Percentiles rank a stretch among this genome's conserved stretches.
phyloP scores from a whole-genome alignment of 31 red algal genomes.

The Bonnemaisonia californica region DNA sequence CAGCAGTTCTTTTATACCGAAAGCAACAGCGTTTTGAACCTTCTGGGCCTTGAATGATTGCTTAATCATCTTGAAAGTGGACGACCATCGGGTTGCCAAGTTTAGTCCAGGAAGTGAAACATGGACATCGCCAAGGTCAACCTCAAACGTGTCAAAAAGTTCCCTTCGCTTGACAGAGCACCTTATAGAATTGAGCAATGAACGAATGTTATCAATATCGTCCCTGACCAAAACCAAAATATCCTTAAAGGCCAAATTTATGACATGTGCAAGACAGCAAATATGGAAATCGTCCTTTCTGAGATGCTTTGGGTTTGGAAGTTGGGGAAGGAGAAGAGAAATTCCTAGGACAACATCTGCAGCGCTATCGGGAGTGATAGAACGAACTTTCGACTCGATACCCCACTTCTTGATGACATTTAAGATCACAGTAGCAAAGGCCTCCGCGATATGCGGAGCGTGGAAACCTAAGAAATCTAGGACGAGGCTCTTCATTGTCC shows the following conservation, averaged over 20 bases:
- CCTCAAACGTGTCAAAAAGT: neutral
- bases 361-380: neutral
- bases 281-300: neutral
- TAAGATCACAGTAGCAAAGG: neutral
- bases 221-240: neutral
- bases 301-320: neutral
- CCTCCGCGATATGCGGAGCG: neutral
- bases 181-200: neutral
- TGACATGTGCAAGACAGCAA: neutral
- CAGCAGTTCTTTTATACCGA: neutral
- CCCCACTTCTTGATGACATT: neutral
- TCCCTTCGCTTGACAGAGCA: neutral
- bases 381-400: neutral
- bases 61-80: conserved; percentile 7
- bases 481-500: neutral
- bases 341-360: neutral
- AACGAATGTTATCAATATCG: neutral
- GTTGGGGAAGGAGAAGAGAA: neutral
- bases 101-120: neutral
- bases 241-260: neutral
- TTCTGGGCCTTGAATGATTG: neutral
- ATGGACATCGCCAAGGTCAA: neutral
- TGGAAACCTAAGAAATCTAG: conserved; percentile 3
- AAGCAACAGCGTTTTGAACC: neutral
- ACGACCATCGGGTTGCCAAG: neutral